phyloP scores from a whole-genome alignment of 306 rosid genomes.

The Fragaria iinumae region DNA sequence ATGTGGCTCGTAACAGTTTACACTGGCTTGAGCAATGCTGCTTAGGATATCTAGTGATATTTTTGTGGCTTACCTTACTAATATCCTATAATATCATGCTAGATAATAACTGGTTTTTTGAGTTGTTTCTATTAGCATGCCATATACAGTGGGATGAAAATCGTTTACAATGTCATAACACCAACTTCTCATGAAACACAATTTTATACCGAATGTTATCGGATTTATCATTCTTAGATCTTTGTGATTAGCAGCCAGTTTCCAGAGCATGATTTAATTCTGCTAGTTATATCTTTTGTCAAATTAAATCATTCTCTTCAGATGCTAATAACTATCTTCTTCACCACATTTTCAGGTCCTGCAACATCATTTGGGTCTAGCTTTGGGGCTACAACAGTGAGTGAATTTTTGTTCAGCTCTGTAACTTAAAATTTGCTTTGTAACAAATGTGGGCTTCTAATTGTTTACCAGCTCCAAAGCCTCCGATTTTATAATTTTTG shows the following conservation, averaged over 20 bases:
- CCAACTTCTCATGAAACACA: neutral
- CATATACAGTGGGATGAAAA: neutral
- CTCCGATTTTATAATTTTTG: neutral
- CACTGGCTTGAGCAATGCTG: neutral
- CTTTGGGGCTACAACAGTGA: slow-evolving; percentile 74
- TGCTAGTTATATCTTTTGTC: neutral
- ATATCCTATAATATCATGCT: neutral
- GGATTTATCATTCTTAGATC: neutral
- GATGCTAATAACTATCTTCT: neutral
- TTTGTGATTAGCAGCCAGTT: neutral
- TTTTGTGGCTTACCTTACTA: neutral
- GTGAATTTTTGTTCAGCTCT: slow-evolving; percentile 31
- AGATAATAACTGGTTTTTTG: neutral
- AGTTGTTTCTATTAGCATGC: neutral
- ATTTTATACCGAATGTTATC: neutral
- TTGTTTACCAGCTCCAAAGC: slow-evolving; percentile 10
- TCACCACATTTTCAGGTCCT: slow-evolving; percentile 47
- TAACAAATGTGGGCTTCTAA: neutral
- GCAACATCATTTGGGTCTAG: slow-evolving; percentile 82
- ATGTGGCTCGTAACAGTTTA: neutral
- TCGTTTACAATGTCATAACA: neutral
- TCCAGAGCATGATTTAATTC: neutral
- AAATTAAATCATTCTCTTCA: neutral
- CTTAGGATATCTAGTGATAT: neutral
- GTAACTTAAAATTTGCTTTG: neutral